These are phyloP conservation scores for Solanum pimpinellifolium DNA, from an alignment of 257 asterid genomes.

Conservation along the genomic window DNA sequence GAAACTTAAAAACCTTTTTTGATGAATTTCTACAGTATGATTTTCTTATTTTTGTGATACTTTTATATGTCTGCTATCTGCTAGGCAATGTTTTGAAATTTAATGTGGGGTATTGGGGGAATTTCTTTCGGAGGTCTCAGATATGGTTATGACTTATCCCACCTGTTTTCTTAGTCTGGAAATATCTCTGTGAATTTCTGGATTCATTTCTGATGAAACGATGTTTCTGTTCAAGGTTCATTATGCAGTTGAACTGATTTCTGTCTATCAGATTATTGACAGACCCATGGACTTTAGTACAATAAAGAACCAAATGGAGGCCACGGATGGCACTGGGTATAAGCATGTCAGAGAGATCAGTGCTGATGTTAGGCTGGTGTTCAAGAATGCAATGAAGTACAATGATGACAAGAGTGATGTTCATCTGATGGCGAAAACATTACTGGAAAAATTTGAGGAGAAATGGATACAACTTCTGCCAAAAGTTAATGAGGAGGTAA, in stretches of 20 bases:
- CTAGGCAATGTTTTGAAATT: not conserved
- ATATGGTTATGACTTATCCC: not conserved
- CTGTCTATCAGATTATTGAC: conserved; percentile 72
- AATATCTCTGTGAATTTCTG: not conserved
- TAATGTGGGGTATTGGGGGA: not conserved
- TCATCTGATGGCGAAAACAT: conserved; percentile 61
- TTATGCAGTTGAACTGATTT: not conserved
- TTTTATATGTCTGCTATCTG: not conserved
- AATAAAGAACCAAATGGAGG: conserved; percentile 96
- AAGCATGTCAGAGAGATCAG: conserved; percentile 75
- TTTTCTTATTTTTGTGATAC: not conserved
- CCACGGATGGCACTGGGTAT: conserved; percentile 87
- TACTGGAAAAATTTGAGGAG: conserved; percentile 78
- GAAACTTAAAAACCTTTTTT: not conserved
- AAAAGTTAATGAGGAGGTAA: conserved; percentile 89
- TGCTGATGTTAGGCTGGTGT: conserved; percentile 70
- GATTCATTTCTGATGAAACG: not conserved
- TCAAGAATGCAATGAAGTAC: conserved; percentile 86
- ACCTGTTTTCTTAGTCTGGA: not conserved
- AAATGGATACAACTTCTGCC: conserved; percentile 84
- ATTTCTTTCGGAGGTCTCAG: not conserved
- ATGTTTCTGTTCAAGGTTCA: not conserved
- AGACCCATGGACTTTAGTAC: conserved; percentile 99
- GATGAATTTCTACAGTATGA: not conserved
- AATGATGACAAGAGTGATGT: conserved; percentile 85